Evolutionary conservation across 83 land plant species (phyloP).

Genomic region (Picea abies): DNA sequence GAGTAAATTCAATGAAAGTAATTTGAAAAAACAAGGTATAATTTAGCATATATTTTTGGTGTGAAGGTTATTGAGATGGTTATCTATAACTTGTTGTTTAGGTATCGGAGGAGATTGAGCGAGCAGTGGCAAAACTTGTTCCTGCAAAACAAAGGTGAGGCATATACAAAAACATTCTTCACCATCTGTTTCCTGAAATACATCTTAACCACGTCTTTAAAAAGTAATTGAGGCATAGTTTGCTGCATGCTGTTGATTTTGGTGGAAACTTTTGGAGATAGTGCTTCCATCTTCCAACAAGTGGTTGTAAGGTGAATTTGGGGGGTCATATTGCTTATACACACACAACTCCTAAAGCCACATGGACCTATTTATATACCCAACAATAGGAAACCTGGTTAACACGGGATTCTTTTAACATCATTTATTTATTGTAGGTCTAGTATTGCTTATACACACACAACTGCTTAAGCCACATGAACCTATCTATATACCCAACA

Average conservation of each 20-base stretch:
- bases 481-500: background rate
- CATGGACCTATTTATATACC: background rate
- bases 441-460: background rate
- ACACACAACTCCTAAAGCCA: background rate
- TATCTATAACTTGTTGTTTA: background rate
- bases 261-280: background rate
- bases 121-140: background rate
- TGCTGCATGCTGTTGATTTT: background rate
- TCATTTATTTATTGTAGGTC: conserved; percentile 10
- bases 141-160: background rate
- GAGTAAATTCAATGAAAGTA: background rate
- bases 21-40: background rate
- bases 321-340: background rate
- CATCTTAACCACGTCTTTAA: conserved; percentile 5
- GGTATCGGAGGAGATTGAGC: conserved; percentile 10
- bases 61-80: conserved; percentile 1
- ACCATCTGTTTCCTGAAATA: background rate
- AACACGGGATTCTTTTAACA: background rate
- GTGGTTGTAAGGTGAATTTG: background rate
- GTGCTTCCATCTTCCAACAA: background rate
- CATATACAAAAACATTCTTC: background rate
- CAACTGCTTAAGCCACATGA: background rate
- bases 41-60: background rate
- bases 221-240: background rate
- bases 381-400: background rate